A percentile compares a stretch with the other conserved stretches of the same genome.
Conservation (phyloP, 257 asterid genomes). For the Solanum sitiens region DNA sequence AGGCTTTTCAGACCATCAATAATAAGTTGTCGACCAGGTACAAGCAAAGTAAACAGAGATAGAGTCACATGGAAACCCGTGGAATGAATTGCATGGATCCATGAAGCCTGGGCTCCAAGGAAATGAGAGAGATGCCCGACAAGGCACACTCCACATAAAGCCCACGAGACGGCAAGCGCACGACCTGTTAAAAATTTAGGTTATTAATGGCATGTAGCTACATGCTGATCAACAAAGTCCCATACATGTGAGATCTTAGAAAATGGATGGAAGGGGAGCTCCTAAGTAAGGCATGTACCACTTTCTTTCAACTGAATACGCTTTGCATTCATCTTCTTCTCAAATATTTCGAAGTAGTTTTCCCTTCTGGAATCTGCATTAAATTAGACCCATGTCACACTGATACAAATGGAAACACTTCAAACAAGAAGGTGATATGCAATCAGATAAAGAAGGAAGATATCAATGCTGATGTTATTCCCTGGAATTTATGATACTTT, state of each 20-base stretch:
- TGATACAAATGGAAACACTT: slow-evolving; percentile 1
- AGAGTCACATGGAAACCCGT: slow-evolving; percentile 86
- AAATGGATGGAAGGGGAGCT: not conserved
- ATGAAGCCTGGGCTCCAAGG: slow-evolving; percentile 84
- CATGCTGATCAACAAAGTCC: not conserved
- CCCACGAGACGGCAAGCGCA: slow-evolving; percentile 91
- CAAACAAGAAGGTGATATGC: not conserved
- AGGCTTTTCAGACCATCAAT: slow-evolving; percentile 87
- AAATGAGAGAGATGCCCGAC: slow-evolving; percentile 90
- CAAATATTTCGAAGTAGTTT: slow-evolving; percentile 69
- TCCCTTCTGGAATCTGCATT: slow-evolving; percentile 69
- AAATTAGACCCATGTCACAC: slow-evolving; percentile 4
- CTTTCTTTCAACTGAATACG: slow-evolving; percentile 65
- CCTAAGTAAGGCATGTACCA: slow-evolving; percentile 34
- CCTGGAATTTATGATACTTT: not conserved
- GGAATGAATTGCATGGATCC: slow-evolving; percentile 92
- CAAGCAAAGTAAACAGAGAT: slow-evolving; percentile 81
- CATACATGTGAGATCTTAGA: not conserved
- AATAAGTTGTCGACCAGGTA: slow-evolving; percentile 89
- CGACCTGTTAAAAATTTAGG: slow-evolving; percentile 63
- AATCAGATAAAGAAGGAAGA: not conserved
- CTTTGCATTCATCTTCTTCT: slow-evolving; percentile 85
- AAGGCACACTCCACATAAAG: slow-evolving; percentile 86
- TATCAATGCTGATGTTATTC: not conserved
- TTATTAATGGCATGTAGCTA: slow-evolving; percentile 7